These are phyloP conservation scores for Chytriomyces confervae DNA, from an alignment of 192 early-diverging fungal species.

Conservation along the genomic window DNA sequence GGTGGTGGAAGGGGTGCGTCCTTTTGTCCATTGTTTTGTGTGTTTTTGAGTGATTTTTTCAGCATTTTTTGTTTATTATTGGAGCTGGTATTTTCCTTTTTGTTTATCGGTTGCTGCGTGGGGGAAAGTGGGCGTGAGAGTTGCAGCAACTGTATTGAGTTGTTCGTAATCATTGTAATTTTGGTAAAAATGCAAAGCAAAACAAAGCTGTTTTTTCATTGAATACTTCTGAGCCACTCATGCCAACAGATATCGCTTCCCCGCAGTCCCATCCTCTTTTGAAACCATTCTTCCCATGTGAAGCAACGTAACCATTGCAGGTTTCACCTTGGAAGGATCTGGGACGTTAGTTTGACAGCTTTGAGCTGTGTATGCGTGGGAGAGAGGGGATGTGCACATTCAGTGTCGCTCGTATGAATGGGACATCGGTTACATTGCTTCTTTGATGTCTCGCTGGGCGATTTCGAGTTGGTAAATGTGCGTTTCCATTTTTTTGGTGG, in stretches of 20 bases:
- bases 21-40: too few species aligned
- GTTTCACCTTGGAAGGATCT: slow-evolving; percentile 1
- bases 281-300: background rate
- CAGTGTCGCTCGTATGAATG: background rate
- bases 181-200: too few species aligned
- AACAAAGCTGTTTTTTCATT: too few species aligned
- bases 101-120: too few species aligned
- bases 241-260: background rate
- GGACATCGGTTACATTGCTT: background rate
- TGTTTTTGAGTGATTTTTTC: too few species aligned
- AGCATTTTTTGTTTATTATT: too few species aligned
- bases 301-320: background rate
- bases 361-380: background rate
- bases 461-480: background rate
- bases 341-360: background rate
- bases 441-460: slow-evolving; percentile 6
- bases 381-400: too few species aligned
- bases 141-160: too few species aligned
- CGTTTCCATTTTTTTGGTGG: background rate
- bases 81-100: too few species aligned
- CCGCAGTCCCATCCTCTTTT: background rate
- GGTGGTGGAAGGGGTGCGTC: too few species aligned
- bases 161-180: too few species aligned
- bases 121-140: too few species aligned
- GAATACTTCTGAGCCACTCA: slow-evolving; percentile 49